Evolutionary conservation across 495 filamentous ascomycete genomes (phyloP), one percentile per base, ranked within the genome.

Genomic region (Terfezia claveryi): DNA sequence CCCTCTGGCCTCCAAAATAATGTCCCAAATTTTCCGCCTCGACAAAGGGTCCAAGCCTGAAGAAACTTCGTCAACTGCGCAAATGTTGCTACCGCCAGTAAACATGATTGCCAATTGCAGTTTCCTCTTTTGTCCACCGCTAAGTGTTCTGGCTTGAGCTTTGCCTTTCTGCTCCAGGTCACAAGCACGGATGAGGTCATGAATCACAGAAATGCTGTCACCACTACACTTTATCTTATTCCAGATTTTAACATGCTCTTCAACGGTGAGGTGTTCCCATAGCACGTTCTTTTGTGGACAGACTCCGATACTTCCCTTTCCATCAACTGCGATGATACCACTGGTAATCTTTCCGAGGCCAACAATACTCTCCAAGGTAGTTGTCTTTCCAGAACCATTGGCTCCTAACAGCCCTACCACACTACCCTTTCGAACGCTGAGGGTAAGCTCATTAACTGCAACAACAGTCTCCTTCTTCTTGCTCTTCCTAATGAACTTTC

Each of bases 51-150:
- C 87, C 10, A 94, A 69, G 7, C 87, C 87, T 52, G 77, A 81
- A 12, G 80, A 85, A 5, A 89, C 85, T 63, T 94, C 87, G 63
- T 94, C 87, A 8, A 94, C 80, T 65, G 84, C 87, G 66, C 87
- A 94, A 8, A 94, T 78, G 14, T 74, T 76, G 57, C 80, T 84
- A 16, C 85, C 87, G 41, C 87, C 87, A 23, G 83, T 87, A 54
- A 94, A 77, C 85, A 91, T 92, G 77, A 89, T 87, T n/a, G 81
- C 80, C 10, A 94, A 74, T 63, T 94, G 87, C n/a, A 89, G 69
- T 66, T 92, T 92, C 23, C 87, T 73, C 66, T 89, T 92, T 67
- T 94, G 87, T 0, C 87, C 87, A 7, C 87, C 86, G 2, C 85
- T 91, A 6, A 93, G 71, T 1, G 82, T 83, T 55, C 73, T 74